These are phyloP conservation scores for Phytophthora sp. DNA, from an alignment of 352 stramenopile genomes.

Conservation along the genomic window DNA sequence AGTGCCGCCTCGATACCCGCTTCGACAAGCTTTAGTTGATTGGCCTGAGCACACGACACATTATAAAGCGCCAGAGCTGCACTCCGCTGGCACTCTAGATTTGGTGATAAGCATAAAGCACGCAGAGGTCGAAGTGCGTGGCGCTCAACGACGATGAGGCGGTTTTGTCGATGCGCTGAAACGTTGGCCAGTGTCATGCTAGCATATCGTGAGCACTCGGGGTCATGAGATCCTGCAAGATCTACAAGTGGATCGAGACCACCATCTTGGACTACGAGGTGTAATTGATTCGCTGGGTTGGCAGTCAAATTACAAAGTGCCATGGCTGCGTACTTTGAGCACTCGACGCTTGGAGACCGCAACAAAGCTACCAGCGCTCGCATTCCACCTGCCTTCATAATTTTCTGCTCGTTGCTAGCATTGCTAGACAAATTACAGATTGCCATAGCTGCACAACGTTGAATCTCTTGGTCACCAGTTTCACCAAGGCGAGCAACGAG, in stretches of 20 bases:
- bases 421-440: constrained; percentile 89
- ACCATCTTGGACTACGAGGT: constrained; percentile 85
- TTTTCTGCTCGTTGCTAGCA: constrained; percentile 68
- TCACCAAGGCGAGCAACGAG: constrained; percentile 73
- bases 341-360: constrained; percentile 53
- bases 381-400: constrained; percentile 82
- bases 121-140: constrained; percentile 82
- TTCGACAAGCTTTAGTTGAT: constrained; percentile 91
- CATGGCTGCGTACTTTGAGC: constrained; percentile 92
- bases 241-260: constrained; percentile 83
- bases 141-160: constrained; percentile 88
- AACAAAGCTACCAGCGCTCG: constrained; percentile 69
- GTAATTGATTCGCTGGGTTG: constrained; percentile 89
- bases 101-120: constrained; percentile 77
- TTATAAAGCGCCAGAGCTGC: constrained; percentile 95
- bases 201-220: constrained; percentile 89
- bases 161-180: constrained; percentile 88
- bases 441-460: constrained; percentile 82
- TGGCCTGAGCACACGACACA: constrained; percentile 91
- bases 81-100: constrained; percentile 92
- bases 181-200: constrained; percentile 96
- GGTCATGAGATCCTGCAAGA: constrained; percentile 65
- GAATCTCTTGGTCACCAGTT: constrained; percentile 56
- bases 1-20: constrained; percentile 89
- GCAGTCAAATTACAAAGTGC: constrained; percentile 95